Conservation (phyloP, 352 stramenopile genomes). For the Phytophthora litchii region DNA sequence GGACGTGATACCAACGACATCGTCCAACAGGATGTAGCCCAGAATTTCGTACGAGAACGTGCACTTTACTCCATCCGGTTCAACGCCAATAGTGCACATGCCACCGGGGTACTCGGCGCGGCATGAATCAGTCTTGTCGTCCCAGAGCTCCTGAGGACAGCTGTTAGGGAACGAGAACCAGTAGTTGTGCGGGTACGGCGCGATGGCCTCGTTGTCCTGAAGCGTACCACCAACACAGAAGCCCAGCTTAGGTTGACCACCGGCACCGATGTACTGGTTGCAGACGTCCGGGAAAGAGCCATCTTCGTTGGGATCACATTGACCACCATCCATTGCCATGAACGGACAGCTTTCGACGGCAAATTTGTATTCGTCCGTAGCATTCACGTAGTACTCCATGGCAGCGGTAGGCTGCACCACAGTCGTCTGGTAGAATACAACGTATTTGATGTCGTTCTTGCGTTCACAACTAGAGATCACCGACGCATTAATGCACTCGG, state of each 20-base stretch:
- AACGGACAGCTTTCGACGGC: constrained; percentile 61
- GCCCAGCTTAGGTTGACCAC: constrained; percentile 50
- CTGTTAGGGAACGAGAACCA: constrained; percentile 87
- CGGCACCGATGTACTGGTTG: constrained; percentile 59
- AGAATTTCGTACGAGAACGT: constrained; percentile 69
- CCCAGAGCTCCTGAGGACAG: constrained; percentile 54
- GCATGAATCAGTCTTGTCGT: constrained; percentile 48
- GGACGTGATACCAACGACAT: constrained; percentile 74
- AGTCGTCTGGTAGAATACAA: constrained; percentile 68
- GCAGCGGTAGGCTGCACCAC: constrained; percentile 47
- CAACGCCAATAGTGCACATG: constrained; percentile 47
- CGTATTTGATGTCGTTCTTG: constrained; percentile 63
- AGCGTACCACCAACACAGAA: constrained; percentile 55
- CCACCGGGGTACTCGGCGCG: constrained; percentile 45
- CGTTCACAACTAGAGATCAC: constrained; percentile 47
- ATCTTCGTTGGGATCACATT: constrained; percentile 50
- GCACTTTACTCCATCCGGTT: constrained; percentile 63
- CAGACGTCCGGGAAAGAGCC: constrained; percentile 47
- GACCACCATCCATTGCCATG: constrained; percentile 61
- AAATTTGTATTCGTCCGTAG: constrained; percentile 34
- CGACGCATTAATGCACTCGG: constrained; percentile 62
- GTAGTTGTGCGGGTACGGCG: constrained; percentile 80
- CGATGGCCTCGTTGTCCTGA: constrained; percentile 51
- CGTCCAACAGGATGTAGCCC: constrained; percentile 64
- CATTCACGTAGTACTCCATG: constrained; percentile 55